Percentiles rank a stretch among this genome's conserved stretches.
Evolutionary conservation across 371 early-diverging fungal genomes (phyloP).

Genomic region (Batrachochytrium dendrobatidis): DNA sequence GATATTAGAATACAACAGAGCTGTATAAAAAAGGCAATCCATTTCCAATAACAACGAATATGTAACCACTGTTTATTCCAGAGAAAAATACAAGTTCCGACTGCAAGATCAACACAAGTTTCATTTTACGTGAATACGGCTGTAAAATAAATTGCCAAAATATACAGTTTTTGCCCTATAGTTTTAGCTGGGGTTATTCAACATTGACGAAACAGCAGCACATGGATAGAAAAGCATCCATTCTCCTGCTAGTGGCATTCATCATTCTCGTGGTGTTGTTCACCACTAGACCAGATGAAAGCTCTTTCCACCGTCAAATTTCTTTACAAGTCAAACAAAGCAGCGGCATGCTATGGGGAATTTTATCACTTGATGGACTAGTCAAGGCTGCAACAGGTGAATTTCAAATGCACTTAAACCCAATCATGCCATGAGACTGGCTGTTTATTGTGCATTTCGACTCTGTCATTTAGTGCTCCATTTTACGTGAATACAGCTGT

Average conservation of each 20-base stretch:
- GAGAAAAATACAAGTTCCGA: no score
- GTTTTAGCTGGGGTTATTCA: not conserved
- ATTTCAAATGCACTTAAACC: not conserved
- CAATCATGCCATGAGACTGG: not conserved
- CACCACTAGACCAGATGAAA: constrained; percentile 1
- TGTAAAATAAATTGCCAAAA: no score
- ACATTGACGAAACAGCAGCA: not conserved
- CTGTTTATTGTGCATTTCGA: no score
- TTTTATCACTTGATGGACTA: not conserved
- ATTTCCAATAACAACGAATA: no score
- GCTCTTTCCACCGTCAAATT: not conserved
- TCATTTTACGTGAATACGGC: no score
- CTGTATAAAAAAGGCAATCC: no score
- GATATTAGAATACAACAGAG: no score
- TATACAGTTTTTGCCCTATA: not conserved
- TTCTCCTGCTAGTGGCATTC: not conserved
- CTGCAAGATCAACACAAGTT: no score
- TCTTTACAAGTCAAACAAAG: not conserved
- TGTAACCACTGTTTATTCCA: no score
- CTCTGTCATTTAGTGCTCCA: no score
- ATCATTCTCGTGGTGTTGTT: not conserved
- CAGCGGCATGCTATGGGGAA: not conserved
- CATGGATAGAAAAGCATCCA: not conserved
- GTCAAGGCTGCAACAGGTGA: not conserved
- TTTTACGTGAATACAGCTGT: no score